Base-by-base conservation (phyloP, 192 early-diverging fungal species). In the Coemansia sp. region DNA sequence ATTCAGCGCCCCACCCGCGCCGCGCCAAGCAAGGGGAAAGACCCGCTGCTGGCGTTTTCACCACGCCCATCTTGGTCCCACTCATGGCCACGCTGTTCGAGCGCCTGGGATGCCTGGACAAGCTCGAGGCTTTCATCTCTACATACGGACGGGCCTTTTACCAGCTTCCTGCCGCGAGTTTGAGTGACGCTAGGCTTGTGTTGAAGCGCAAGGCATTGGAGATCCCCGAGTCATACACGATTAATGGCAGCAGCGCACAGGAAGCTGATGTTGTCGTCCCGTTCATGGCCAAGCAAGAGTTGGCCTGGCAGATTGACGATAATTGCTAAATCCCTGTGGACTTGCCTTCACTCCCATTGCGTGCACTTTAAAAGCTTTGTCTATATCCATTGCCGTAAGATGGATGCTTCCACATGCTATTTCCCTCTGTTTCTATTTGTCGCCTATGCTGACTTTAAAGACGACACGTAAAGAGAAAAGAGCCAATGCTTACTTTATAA, bases 1-100 rank as follows among this genome's bases (percentile, higher is more conserved):
- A 99, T 69, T 95, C 93, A 4, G 97, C 97, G 1, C 97, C 97
- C 24, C 97, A 99, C 62, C 95, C 95, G 14, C 89, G 89, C 8
- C 81, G 87, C 53, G 84, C 86, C 53, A 99, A 99, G 78, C 95
- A 99, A 74, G 88, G 88, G 24, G 87, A 89, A 13, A 74, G 62
- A 53, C 84, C 85, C 6, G 87, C 95, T 4, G 97, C 97, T 4
- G 97, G 97, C 56, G 95, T 99, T 3, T 99, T 95, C 65, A 96
- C 94, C 9, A 92, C 93, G 5, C 93, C 93, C 19, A 83, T 94
- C 36, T 85, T 94, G 4, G 64, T 94, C 29, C 92, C 89, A 29
- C 95, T 97, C 70, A 83, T 99, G 54, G 94, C 94, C 4, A 89
- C 90, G n/a, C 86, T 95, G 63, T 87, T 99, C 51, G 95, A 95